Conservation (phyloP, 2,329 filamentous ascomycete species). For the Phyllosticta capitalensis region DNA sequence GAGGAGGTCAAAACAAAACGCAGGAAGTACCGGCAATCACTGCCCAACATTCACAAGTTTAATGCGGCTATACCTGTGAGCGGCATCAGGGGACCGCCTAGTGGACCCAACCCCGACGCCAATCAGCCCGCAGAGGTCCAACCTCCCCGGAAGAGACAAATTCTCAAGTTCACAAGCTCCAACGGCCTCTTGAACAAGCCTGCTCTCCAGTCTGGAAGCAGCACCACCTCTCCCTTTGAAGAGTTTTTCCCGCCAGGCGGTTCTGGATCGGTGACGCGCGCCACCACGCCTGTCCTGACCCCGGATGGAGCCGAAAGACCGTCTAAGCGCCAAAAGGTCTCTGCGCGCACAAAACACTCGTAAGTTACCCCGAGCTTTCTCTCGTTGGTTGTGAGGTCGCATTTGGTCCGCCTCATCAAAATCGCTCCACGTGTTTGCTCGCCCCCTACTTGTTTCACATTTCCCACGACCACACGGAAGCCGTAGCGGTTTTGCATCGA, state of each 20-base stretch:
- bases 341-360: constrained; percentile 10
- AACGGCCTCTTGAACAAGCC: constrained; percentile 8
- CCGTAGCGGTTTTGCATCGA: not conserved
- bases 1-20: constrained; percentile 8
- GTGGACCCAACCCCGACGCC: not conserved
- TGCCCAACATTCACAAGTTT: not conserved
- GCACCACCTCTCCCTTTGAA: constrained; percentile 5
- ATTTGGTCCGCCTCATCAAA: not conserved
- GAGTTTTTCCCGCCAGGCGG: constrained; percentile 5
- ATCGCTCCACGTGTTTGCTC: constrained; percentile 10
- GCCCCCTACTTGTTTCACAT: constrained; percentile 11
- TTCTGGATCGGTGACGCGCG: constrained; percentile 7
- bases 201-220: constrained; percentile 5
- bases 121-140: not conserved
- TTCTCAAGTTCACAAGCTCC: constrained; percentile 4
- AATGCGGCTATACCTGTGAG: constrained; percentile 1
- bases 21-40: not conserved
- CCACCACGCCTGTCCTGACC: constrained; percentile 11
- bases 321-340: constrained; percentile 9
- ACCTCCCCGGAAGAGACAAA: constrained; percentile 6
- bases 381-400: not conserved
- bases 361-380: constrained; percentile 5
- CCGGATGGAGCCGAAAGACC: constrained; percentile 8
- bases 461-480: not conserved
- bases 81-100: not conserved